Evolutionary conservation across 352 stramenopile genomes (phyloP).

Genomic region (Globisporangium polare): DNA sequence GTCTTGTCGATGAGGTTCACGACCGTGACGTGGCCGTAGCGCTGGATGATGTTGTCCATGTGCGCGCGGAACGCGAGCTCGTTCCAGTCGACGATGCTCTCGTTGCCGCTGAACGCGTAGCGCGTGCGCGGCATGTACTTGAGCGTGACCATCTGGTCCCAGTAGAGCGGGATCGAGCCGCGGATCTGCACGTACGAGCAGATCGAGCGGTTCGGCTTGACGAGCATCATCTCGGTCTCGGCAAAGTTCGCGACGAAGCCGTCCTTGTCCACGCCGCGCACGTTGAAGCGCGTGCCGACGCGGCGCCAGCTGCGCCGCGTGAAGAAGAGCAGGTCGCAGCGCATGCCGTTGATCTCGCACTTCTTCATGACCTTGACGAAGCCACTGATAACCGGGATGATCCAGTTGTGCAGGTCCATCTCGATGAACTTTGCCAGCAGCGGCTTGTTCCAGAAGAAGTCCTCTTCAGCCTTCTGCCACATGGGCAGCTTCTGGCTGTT

Average conservation of each 20-base stretch:
- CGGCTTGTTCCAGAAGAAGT: slow-evolving; percentile 93
- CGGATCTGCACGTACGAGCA: slow-evolving; percentile 92
- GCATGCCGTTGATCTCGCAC: slow-evolving; percentile 53
- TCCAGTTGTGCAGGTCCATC: slow-evolving; percentile 50
- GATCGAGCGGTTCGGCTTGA: slow-evolving; percentile 55
- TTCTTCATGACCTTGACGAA: slow-evolving; percentile 73
- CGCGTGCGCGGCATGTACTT: slow-evolving; percentile 91
- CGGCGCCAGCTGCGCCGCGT: slow-evolving; percentile 69
- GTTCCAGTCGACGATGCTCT: slow-evolving; percentile 72
- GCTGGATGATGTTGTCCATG: slow-evolving; percentile 69
- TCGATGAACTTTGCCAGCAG: slow-evolving; percentile 49
- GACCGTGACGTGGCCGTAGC: slow-evolving; percentile 69
- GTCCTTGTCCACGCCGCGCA: slow-evolving; percentile 86
- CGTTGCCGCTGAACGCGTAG: slow-evolving; percentile 53
- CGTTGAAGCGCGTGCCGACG: slow-evolving; percentile 90
- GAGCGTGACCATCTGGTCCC: slow-evolving; percentile 85
- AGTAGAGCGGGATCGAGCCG: slow-evolving; percentile 94
- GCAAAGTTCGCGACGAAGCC: slow-evolving; percentile 92
- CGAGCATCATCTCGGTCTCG: slow-evolving; percentile 93
- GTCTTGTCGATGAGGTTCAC: slow-evolving; percentile 94
- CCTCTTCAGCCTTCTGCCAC: slow-evolving; percentile 66
- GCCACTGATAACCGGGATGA: slow-evolving; percentile 61
- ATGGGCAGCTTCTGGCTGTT: slow-evolving; percentile 32
- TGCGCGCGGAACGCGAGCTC: slow-evolving; percentile 64
- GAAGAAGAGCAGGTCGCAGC: slow-evolving; percentile 68